Conservation (phyloP, 2,329 filamentous ascomycete genomes). For the Plenodomus biglobosus region DNA sequence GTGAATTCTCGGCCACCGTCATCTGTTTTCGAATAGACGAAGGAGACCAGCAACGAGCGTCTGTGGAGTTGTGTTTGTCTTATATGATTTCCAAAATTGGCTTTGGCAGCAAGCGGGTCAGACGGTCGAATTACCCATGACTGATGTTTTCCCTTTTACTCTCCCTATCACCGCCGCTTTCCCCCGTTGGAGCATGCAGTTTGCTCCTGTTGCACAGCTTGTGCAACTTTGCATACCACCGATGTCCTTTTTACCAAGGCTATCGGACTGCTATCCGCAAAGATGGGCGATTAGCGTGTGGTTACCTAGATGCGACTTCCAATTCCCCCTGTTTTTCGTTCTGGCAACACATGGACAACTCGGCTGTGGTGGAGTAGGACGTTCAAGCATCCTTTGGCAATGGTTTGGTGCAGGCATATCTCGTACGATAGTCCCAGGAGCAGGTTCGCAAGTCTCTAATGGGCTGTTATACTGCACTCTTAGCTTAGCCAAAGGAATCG, state of each 20-base stretch:
- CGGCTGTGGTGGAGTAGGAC: constrained; percentile 27
- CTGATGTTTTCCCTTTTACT: constrained; percentile 44
- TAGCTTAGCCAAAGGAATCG: constrained; percentile 34
- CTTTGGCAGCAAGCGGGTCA: constrained; percentile 45
- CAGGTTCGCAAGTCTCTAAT: constrained; percentile 20
- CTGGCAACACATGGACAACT: constrained; percentile 32
- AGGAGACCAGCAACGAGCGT: constrained; percentile 43
- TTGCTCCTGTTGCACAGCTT: constrained; percentile 19
- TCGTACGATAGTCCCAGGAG: constrained; percentile 16
- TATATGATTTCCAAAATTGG: constrained; percentile 45
- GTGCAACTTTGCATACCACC: constrained; percentile 18
- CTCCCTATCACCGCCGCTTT: constrained; percentile 28
- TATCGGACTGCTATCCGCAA: constrained; percentile 21
- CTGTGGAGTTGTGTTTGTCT: constrained; percentile 44
- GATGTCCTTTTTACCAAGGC: constrained; percentile 30
- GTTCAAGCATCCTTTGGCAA: constrained; percentile 25
- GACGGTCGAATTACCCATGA: constrained; percentile 45
- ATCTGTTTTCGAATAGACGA: constrained; percentile 38
- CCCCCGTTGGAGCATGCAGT: constrained; percentile 27
- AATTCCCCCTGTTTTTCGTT: constrained; percentile 40
- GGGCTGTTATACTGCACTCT: constrained; percentile 31
- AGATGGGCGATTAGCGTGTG: constrained; percentile 28
- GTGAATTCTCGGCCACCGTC: constrained; percentile 37
- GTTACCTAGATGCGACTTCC: constrained; percentile 37
- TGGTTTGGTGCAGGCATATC: constrained; percentile 24